A percentile compares a stretch with the other conserved stretches of the same genome.
phyloP scores from a whole-genome alignment of 768 basidiomycete species.

The Pholiota microspora region DNA sequence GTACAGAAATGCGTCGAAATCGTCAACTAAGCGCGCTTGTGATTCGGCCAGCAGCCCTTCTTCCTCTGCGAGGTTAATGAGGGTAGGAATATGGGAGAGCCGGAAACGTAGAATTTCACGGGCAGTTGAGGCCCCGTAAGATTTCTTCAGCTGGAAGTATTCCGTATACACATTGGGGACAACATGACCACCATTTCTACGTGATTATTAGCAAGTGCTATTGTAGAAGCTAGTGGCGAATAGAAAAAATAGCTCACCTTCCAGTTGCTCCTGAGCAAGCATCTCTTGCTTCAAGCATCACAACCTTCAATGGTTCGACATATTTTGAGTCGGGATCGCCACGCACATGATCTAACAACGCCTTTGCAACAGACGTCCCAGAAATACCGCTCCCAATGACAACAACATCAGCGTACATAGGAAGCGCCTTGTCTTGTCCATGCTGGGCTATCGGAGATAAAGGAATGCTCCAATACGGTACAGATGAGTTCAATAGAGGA shows the following conservation, averaged over 20 bases:
- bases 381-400: conserved; percentile 81
- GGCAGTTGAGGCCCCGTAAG: conserved; percentile 2
- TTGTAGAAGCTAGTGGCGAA: background rate
- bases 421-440: conserved; percentile 28
- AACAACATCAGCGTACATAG: conserved; percentile 60
- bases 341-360: conserved; percentile 40
- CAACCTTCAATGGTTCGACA: conserved; percentile 34
- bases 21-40: conserved; percentile 7
- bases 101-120: conserved; percentile 8
- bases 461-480: conserved; percentile 66
- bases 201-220: background rate
- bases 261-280: conserved; percentile 74
- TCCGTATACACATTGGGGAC: conserved; percentile 5
- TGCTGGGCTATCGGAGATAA: conserved; percentile 42
- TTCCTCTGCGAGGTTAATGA: conserved; percentile 3
- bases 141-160: conserved; percentile 9
- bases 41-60: conserved; percentile 5
- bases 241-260: conserved; percentile 37
- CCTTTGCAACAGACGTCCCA: conserved; percentile 58
- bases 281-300: conserved; percentile 83
- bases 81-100: conserved; percentile 1
- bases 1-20: conserved; percentile 6
- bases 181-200: conserved; percentile 3
- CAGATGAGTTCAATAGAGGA: conserved; percentile 51
- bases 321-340: conserved; percentile 13